phyloP scores from a whole-genome alignment of 164 flowering plant genomes.

The Vitis cinerea region DNA sequence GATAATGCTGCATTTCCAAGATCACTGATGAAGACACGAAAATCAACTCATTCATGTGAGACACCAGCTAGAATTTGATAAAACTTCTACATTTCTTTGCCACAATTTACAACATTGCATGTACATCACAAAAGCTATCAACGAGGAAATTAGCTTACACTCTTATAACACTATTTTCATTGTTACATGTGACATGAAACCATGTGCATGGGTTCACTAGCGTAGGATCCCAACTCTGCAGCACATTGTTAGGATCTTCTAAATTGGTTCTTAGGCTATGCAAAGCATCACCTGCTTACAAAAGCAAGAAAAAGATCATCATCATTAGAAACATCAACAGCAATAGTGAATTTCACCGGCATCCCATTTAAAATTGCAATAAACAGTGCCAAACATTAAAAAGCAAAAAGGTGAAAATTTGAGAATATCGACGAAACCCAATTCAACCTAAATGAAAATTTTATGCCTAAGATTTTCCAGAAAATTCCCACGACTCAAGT shows the following conservation, averaged over 20 bases:
- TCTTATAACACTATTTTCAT: conserved; percentile 89
- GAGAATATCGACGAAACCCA: too few relatives aligned
- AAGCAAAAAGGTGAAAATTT: neutral
- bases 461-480: too few relatives aligned
- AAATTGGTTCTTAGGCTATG: conserved; percentile 64
- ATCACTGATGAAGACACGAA: conserved; percentile 49
- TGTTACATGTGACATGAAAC: conserved; percentile 95
- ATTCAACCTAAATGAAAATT: too few relatives aligned
- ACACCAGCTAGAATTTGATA: too few relatives aligned
- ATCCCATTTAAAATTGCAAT: too few relatives aligned
- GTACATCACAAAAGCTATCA: neutral
- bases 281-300: conserved; percentile 81
- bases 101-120: neutral
- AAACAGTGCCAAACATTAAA: too few relatives aligned
- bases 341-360: too few relatives aligned
- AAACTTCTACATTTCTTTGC: neutral
- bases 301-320: conserved; percentile 1
- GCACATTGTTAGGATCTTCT: conserved; percentile 80
- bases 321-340: too few relatives aligned
- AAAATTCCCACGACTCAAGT: too few relatives aligned
- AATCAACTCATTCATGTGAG: conserved; percentile 1
- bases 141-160: conserved; percentile 50
- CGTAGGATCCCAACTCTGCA: conserved; percentile 97
- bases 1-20: conserved; percentile 95
- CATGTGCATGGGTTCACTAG: conserved; percentile 95